These are phyloP conservation scores for Monilinia fructicola DNA, from an alignment of 2,329 filamentous ascomycete genomes.

Conservation along the genomic window DNA sequence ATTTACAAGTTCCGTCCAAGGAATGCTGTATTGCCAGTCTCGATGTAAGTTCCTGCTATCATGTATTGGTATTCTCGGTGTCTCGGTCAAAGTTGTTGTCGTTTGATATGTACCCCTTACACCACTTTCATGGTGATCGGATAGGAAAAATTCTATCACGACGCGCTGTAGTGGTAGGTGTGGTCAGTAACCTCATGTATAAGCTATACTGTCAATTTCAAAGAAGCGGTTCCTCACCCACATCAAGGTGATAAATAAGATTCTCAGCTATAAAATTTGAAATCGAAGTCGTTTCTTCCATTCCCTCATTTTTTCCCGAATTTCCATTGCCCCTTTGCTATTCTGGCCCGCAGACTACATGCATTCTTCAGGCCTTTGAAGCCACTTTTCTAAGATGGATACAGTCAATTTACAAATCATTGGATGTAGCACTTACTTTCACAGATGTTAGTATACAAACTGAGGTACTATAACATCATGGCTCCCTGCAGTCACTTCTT, in stretches of 20 bases:
- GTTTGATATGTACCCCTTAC: not conserved
- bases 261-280: not conserved
- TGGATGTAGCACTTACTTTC: constrained; percentile 43
- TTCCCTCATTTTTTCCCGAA: too few relatives aligned
- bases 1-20: not conserved
- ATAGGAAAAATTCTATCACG: not conserved
- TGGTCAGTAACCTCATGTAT: not conserved
- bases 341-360: too few relatives aligned
- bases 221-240: not conserved
- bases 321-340: not conserved
- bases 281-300: not conserved
- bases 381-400: not conserved
- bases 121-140: not conserved
- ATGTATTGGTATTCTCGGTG: not conserved
- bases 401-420: constrained; percentile 39
- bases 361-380: too few relatives aligned
- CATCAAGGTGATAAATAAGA: not conserved
- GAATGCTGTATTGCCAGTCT: not conserved
- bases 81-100: not conserved
- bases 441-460: not conserved
- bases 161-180: not conserved
- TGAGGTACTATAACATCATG: constrained; percentile 13
- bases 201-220: not conserved
- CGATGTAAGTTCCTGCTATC: not conserved
- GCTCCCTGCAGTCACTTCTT: constrained; percentile 14